phyloP scores from a whole-genome alignment of 169 alveolate species.

The Eimeria praecox region DNA sequence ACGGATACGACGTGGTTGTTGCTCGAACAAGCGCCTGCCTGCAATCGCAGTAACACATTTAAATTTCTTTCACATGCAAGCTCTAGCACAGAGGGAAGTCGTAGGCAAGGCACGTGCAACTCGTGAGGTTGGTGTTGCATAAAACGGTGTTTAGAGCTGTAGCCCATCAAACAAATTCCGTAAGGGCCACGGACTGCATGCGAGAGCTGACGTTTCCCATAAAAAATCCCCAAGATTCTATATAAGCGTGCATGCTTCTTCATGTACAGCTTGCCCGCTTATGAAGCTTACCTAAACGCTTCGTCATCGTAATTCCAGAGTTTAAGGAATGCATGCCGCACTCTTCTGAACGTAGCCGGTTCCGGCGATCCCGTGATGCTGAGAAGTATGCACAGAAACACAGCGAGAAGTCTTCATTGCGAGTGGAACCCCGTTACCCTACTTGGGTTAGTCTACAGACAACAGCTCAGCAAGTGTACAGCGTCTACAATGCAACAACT shows the following conservation, averaged over 20 bases:
- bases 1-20: conserved; percentile 37
- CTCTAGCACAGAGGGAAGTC: neutral
- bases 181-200: neutral
- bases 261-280: neutral
- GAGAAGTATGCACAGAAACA: neutral
- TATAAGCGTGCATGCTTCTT: no score
- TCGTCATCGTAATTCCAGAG: conserved; percentile 79
- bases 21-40: conserved; percentile 67
- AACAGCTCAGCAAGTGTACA: neutral
- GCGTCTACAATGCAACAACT: neutral
- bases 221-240: neutral
- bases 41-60: conserved; percentile 4
- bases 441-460: neutral
- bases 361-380: conserved; percentile 48
- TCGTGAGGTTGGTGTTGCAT: neutral
- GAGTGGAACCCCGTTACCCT: neutral
- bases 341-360: conserved; percentile 73
- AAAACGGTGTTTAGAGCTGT: neutral
- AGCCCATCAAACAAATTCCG: neutral
- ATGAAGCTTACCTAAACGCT: conserved; percentile 36
- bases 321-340: conserved; percentile 78
- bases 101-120: neutral
- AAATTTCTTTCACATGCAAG: neutral
- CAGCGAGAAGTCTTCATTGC: neutral
- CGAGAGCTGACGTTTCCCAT: neutral